Evolutionary conservation across 805 yeast species (phyloP).

Genomic region (Starmerella vitae): DNA sequence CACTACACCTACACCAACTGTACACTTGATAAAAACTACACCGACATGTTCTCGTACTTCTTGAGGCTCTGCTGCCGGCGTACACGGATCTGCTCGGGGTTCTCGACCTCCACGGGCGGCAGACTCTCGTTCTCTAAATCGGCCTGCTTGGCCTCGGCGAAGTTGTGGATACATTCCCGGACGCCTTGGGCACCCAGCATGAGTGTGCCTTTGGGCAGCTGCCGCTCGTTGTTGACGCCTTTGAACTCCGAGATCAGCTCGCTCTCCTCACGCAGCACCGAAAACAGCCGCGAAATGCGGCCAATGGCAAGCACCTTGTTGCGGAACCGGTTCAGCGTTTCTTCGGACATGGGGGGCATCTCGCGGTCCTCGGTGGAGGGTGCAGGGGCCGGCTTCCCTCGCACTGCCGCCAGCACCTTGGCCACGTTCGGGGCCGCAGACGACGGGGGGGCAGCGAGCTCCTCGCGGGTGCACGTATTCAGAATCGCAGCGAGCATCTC

Average conservation of each 20-base stretch:
- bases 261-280: constrained; percentile 72
- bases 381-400: constrained; percentile 11
- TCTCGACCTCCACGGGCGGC: constrained; percentile 49
- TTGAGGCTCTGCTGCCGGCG: constrained; percentile 28
- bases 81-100: constrained; percentile 31
- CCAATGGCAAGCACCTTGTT: constrained; percentile 93
- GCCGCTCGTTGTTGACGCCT: constrained; percentile 52
- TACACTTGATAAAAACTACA: no score
- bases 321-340: constrained; percentile 28
- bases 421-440: constrained; percentile 8
- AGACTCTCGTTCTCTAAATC: constrained; percentile 76
- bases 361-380: not conserved
- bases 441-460: constrained; percentile 37
- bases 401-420: constrained; percentile 17
- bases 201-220: constrained; percentile 72
- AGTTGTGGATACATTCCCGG: constrained; percentile 49
- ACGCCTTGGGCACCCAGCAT: constrained; percentile 74
- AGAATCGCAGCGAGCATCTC: constrained; percentile 83
- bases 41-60: not conserved
- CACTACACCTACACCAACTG: no score
- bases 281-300: constrained; percentile 86
- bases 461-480: constrained; percentile 92
- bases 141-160: constrained; percentile 69
- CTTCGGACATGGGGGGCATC: constrained; percentile 12
- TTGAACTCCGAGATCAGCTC: constrained; percentile 75